Evolutionary conservation across 2,329 filamentous ascomycete species (phyloP).

Genomic region (Xylaria sp.): DNA sequence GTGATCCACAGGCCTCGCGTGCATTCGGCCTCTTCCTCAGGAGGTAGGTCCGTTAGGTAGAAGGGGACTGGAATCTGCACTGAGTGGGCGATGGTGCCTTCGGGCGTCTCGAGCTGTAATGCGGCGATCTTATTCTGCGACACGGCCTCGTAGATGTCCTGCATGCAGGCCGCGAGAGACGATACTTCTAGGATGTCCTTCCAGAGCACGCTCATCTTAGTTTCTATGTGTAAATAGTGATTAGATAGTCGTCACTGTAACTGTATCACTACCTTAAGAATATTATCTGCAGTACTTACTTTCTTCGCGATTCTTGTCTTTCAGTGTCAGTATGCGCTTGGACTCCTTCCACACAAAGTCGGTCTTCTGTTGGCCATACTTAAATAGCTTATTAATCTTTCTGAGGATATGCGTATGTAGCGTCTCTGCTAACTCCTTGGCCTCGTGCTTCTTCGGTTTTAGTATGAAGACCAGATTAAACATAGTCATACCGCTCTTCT

Average conservation of each 20-base stretch:
- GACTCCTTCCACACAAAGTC: constrained; percentile 94
- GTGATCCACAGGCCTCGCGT: constrained; percentile 86
- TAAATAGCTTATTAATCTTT: constrained; percentile 90
- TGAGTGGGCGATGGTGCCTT: constrained; percentile 68
- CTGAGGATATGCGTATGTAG: constrained; percentile 90
- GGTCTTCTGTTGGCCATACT: constrained; percentile 88
- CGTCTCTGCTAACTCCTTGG: constrained; percentile 76
- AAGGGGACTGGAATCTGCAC: constrained; percentile 73
- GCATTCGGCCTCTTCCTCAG: constrained; percentile 69
- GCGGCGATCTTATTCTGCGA: constrained; percentile 88
- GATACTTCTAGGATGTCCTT: constrained; percentile 76
- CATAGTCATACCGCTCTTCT: constrained; percentile 86
- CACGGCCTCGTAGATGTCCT: constrained; percentile 82
- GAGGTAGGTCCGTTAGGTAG: constrained; percentile 78
- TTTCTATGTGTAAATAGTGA: constrained; percentile 52
- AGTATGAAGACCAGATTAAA: constrained; percentile 97
- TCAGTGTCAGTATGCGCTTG: constrained; percentile 81
- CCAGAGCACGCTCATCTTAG: constrained; percentile 75
- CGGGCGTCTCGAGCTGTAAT: constrained; percentile 74
- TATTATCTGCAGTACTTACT: constrained; percentile 53
- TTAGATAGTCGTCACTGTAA: constrained; percentile 1
- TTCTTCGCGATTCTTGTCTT: constrained; percentile 77
- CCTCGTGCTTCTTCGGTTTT: constrained; percentile 80
- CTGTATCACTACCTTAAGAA: background rate
- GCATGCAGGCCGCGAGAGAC: constrained; percentile 83